Conservation (phyloP, 2,329 filamentous ascomycete species). For the Colletotrichum truncatum region DNA sequence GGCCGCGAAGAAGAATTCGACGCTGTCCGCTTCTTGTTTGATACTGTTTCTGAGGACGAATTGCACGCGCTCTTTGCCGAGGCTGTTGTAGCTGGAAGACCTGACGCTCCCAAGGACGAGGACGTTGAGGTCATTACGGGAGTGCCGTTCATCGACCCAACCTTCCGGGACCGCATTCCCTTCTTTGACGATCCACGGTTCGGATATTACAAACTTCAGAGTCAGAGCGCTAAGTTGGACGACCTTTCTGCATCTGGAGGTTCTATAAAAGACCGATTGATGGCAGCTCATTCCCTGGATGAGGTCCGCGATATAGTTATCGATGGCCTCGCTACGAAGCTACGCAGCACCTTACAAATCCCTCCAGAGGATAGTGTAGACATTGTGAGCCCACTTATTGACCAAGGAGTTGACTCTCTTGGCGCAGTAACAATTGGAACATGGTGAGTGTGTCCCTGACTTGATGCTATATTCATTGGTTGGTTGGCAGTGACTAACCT, state of each 20-base stretch:
- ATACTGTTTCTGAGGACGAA: conserved; percentile 38
- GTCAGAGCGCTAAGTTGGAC: background rate
- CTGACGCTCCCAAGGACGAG: background rate
- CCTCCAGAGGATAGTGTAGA: background rate
- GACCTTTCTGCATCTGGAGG: too few species aligned
- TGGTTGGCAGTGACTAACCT: background rate
- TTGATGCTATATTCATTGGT: conserved; percentile 39
- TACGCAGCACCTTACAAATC: background rate
- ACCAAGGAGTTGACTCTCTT: conserved; percentile 1
- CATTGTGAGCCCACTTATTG: background rate
- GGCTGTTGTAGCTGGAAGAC: conserved; percentile 45
- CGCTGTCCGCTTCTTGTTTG: conserved; percentile 11
- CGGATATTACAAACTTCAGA: background rate
- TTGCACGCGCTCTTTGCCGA: conserved; percentile 53
- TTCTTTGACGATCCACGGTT: background rate
- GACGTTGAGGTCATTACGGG: background rate
- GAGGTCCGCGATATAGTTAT: background rate
- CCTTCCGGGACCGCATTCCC: background rate
- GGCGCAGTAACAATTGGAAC: conserved; percentile 1
- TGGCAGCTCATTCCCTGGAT: background rate
- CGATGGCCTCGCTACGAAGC: background rate
- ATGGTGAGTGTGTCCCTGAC: background rate
- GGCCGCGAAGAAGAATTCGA: conserved; percentile 20
- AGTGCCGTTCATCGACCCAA: background rate
- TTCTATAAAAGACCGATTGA: background rate